Base-by-base conservation (phyloP, 306 rosid species). In the Gillenia trifoliata region DNA sequence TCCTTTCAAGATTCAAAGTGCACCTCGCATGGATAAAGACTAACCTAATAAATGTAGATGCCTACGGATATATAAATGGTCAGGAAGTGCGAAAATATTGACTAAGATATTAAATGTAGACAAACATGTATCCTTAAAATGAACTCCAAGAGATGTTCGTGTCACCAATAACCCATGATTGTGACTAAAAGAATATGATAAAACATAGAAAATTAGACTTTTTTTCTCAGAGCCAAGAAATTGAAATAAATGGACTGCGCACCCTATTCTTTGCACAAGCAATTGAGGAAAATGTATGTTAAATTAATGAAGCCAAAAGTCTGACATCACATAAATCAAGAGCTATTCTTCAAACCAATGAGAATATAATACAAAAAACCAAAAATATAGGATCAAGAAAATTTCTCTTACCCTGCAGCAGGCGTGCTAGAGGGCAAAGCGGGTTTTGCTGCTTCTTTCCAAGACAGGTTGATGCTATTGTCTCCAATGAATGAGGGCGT, bases 401-500 rank as follows among this genome's bases (percentile, higher is more conserved):
- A 72, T 68, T 66, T 13, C 23, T 64, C 85, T 60, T 92, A 92
- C 99, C 99, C 97, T 36, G 88, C 34, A 16, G 90, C 76, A 50
- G 86, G 66, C 11, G 84, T 36, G 19, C 71, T 45, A 50, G 92
- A 19, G 73, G 89, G 64, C 26, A 77, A 75, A 4, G 73, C 66
- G 70, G 91, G 68, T 85, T 94, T 94, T 71, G 88, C 62, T 64
- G 85, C 89, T 83, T 94, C 99, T 85, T 89, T 92, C 99, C 99
- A 95, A 20, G 99, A 95, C 19, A 95, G 90, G 80, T 85, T 90
- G 87, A 95, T 80, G 89, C 93, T 86, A 84, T 90, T 89, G 74
- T 89, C 96, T 80, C 98, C 96, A 70, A 88, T 86, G 80, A 95
- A 95, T 54, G 98, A 81, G 41, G 99, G 98, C 47, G 88, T 73